Evolutionary conservation across 306 rosid species (phyloP).

Genomic region (Astragalus glycyphyllos): DNA sequence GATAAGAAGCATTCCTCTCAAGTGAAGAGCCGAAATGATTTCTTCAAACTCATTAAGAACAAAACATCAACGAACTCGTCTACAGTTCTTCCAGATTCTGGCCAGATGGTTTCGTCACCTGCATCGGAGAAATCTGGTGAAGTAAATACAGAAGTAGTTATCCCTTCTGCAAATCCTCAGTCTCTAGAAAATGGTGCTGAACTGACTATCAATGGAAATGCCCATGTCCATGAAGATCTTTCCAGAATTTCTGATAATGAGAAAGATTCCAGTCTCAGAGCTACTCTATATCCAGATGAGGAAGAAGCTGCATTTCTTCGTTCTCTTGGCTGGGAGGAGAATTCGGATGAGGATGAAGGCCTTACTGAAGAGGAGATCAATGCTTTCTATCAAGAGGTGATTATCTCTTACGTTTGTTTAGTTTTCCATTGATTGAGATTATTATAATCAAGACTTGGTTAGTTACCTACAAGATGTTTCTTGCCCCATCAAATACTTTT

Average conservation of each 20-base stretch:
- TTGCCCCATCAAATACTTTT: slow-evolving; percentile 6
- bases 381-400: slow-evolving; percentile 79
- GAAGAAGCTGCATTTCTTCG: slow-evolving; percentile 96
- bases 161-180: slow-evolving; percentile 58
- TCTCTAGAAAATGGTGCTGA: slow-evolving; percentile 61
- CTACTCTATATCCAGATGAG: slow-evolving; percentile 72
- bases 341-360: slow-evolving; percentile 83
- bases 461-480: too few species aligned
- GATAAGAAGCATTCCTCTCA: slow-evolving; percentile 90
- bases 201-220: slow-evolving; percentile 64
- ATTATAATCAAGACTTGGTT: slow-evolving; percentile 1
- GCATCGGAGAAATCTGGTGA: slow-evolving; percentile 66
- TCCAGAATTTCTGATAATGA: slow-evolving; percentile 52
- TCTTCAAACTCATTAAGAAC: slow-evolving; percentile 86
- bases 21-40: slow-evolving; percentile 92
- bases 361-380: slow-evolving; percentile 96
- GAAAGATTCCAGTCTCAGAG: slow-evolving; percentile 50
- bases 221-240: slow-evolving; percentile 54
- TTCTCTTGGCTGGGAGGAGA: slow-evolving; percentile 99
- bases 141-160: slow-evolving; percentile 52
- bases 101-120: slow-evolving; percentile 58
- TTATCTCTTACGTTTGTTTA: slow-evolving; percentile 31
- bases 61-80: slow-evolving; percentile 66
- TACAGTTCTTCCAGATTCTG: slow-evolving; percentile 58
- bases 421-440: slow-evolving; percentile 25